phyloP scores from a whole-genome alignment of 1,139 yeast genomes.

The Sugiyamaella sp. region DNA sequence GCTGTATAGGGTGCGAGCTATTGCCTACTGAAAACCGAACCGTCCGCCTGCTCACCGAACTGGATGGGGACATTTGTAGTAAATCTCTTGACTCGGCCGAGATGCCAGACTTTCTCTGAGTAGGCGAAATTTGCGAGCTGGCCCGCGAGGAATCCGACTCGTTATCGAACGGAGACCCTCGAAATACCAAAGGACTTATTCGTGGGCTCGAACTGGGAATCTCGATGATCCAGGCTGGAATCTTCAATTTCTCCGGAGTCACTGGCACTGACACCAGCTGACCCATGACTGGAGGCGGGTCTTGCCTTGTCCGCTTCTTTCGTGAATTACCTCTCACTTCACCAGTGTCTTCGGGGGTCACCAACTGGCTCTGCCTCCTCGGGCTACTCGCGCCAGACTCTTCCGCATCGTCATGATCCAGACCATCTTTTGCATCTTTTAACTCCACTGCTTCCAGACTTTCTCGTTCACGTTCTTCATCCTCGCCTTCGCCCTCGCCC shows the following conservation, averaged over 20 bases:
- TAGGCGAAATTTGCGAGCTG: background rate
- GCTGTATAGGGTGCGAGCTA: no score
- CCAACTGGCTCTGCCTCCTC: no score
- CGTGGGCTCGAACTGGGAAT: slow-evolving; percentile 22
- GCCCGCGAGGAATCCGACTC: no score
- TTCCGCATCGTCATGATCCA: background rate
- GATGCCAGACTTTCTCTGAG: no score
- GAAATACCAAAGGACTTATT: slow-evolving; percentile 15
- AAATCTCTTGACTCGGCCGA: no score
- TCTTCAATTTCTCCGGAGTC: slow-evolving; percentile 11
- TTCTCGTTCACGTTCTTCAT: background rate
- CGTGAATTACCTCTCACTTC: no score
- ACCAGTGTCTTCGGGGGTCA: no score
- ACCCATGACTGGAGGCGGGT: background rate
- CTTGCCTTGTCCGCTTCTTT: no score
- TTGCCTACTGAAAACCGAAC: background rate
- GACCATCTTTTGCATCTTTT: background rate
- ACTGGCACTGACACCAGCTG: no score
- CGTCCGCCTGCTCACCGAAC: background rate
- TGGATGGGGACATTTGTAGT: no score
- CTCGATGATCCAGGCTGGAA: slow-evolving; percentile 17
- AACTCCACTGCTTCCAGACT: background rate
- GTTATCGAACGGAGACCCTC: background rate
- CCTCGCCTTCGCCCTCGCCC: background rate
- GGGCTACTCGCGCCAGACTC: no score